Base-by-base conservation (phyloP, 306 rosid genomes). In the Vigna reflexopilosa region DNA sequence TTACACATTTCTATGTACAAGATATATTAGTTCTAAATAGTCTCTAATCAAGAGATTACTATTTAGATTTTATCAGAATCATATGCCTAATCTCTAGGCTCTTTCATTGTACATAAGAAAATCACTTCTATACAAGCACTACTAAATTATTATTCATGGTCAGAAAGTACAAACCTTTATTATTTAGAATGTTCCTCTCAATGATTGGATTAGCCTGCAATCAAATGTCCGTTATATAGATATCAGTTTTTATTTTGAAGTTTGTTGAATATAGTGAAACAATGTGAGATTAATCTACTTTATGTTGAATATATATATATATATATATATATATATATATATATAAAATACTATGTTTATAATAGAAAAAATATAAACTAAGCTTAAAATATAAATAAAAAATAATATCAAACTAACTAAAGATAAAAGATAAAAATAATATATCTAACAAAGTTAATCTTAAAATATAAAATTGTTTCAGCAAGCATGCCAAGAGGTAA, bases 181-280 rank as follows among this genome's bases (percentile, higher is more conserved):
- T 84, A 70, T 81, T 84, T 69, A 88, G 69, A 56, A 95, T 80
- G 81, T 87, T 86, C 89, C 87, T 90, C 82, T 86, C 82, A 52
- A 95, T 93, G 69, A 80, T 71, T 10, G 97, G 91, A 88, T 95
- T 95, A 24, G 87, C 86, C 99, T 95, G 98, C 87, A 83, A 83
- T 85, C 67, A 49, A 15, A 70, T 77, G 47, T 73, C 45, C 67
- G 16, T 83, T 65, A 67, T 67, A 64, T 36, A 65, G 40, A 70
- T 28, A 51, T 34, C 49, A 2, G 22, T 16, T 19, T 0, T 16
- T 55, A 32, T 83, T 16, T 30, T 30, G 34, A 54, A 2, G 28
- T 26, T 2, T 26, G 28, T 26, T 26, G 28, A 26, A 26, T 26
- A 26, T 2, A 1, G 3, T 26, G 28, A 26, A 26, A 26, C 1